These are phyloP conservation scores for Daedalea quercina DNA, from an alignment of 768 basidiomycete species.

Conservation along the genomic window DNA sequence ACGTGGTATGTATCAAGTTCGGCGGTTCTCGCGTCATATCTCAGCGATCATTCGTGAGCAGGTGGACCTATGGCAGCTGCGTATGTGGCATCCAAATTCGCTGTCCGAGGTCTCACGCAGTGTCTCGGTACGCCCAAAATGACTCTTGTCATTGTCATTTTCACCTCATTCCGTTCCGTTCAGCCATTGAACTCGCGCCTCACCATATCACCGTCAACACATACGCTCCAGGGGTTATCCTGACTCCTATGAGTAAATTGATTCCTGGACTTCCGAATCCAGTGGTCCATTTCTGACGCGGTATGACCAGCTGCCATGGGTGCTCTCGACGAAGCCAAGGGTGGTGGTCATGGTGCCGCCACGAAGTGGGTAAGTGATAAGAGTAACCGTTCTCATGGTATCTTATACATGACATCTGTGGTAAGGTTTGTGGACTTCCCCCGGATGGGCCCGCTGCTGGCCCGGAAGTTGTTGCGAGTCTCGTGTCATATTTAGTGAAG, in stretches of 20 bases:
- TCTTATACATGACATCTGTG: neutral
- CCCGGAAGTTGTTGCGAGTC: slow-evolving; percentile 13
- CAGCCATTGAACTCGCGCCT: slow-evolving; percentile 17
- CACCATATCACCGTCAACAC: slow-evolving; percentile 22
- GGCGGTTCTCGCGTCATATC: neutral
- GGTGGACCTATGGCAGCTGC: slow-evolving; percentile 2
- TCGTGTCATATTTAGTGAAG: slow-evolving; percentile 18
- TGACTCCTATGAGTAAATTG: slow-evolving; percentile 13
- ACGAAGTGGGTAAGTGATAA: slow-evolving; percentile 2
- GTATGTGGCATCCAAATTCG: slow-evolving; percentile 21
- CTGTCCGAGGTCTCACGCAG: slow-evolving; percentile 20
- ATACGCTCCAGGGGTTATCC: slow-evolving; percentile 20
- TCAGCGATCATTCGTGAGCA: neutral
- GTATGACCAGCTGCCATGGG: neutral
- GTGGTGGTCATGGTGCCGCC: slow-evolving; percentile 4
- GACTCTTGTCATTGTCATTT: neutral
- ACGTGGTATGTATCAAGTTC: slow-evolving; percentile 6
- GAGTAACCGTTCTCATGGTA: too few relatives aligned
- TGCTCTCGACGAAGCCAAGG: slow-evolving; percentile 5
- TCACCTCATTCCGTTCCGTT: too few relatives aligned
- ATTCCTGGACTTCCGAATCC: neutral
- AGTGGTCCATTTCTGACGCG: neutral
- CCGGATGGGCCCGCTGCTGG: neutral
- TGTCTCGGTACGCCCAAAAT: slow-evolving; percentile 13
- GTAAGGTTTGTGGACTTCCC: neutral